Evolutionary conservation across 1,284 basidiomycete genomes (phyloP).

Genomic region (Boletellus deceptivus): DNA sequence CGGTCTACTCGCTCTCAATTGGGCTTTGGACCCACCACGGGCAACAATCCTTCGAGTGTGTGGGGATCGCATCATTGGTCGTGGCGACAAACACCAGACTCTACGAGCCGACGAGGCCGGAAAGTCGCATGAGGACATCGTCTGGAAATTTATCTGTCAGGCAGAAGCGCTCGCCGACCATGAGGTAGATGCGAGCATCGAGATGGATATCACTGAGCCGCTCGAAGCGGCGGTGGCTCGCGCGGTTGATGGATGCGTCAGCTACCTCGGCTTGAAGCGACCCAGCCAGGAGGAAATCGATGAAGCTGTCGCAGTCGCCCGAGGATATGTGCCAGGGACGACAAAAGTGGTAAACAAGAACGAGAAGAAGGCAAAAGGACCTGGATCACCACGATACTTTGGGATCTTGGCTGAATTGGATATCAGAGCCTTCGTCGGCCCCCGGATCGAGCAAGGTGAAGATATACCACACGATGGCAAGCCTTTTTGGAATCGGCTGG

Average conservation of each 20-base stretch:
- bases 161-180: conserved; percentile 63
- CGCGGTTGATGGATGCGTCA: conserved; percentile 59
- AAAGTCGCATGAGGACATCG: conserved; percentile 73
- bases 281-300: conserved; percentile 59
- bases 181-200: conserved; percentile 66
- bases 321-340: conserved; percentile 45
- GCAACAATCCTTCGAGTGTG: conserved; percentile 71
- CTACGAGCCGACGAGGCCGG: conserved; percentile 56
- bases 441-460: conserved; percentile 32
- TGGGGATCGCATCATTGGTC: conserved; percentile 65
- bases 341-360: conserved; percentile 39
- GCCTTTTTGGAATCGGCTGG: conserved; percentile 53
- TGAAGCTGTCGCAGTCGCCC: conserved; percentile 56
- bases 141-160: conserved; percentile 76
- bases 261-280: conserved; percentile 46
- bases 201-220: conserved; percentile 58
- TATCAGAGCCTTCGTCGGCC: conserved; percentile 47
- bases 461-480: conserved; percentile 31
- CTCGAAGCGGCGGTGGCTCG: conserved; percentile 56
- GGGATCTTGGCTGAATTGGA: conserved; percentile 76
- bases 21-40: conserved; percentile 57
- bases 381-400: conserved; percentile 58
- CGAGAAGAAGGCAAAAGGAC: conserved; percentile 34
- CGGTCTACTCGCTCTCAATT: conserved; percentile 77
- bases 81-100: conserved; percentile 85